A percentile compares a stretch with the other conserved stretches of the same genome.
Conservation (phyloP, 768 basidiomycete species). For the Russula dissimulans region DNA sequence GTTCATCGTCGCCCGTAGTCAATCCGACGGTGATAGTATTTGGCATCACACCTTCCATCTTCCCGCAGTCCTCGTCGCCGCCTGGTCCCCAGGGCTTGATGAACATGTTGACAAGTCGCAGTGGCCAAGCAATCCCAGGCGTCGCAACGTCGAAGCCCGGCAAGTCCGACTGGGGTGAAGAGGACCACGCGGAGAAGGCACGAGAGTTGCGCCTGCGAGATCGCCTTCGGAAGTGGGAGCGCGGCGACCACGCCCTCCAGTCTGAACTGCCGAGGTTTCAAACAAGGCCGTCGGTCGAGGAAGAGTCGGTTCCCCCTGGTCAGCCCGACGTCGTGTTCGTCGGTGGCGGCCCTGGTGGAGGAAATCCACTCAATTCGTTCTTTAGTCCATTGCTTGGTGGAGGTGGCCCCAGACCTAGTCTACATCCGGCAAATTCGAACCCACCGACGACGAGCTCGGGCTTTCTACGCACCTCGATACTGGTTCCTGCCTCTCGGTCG, state of each 20-base stretch:
- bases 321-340: slow-evolving; percentile 42
- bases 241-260: slow-evolving; percentile 44
- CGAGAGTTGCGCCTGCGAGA: slow-evolving; percentile 66
- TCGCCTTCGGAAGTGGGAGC: slow-evolving; percentile 69
- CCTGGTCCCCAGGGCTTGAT: slow-evolving; percentile 30
- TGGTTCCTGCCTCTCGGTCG: slow-evolving; percentile 58
- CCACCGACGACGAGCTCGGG: slow-evolving; percentile 23
- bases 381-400: slow-evolving; percentile 20
- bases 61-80: slow-evolving; percentile 34
- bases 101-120: slow-evolving; percentile 39
- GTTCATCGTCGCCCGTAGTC: slow-evolving; percentile 47
- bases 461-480: slow-evolving; percentile 61
- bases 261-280: slow-evolving; percentile 56
- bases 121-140: slow-evolving; percentile 26
- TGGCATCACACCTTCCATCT: slow-evolving; percentile 75
- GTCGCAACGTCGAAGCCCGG: slow-evolving; percentile 28
- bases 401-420: slow-evolving; percentile 16
- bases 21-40: slow-evolving; percentile 80
- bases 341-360: slow-evolving; percentile 32
- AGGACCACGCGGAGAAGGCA: slow-evolving; percentile 52
- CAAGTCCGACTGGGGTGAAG: slow-evolving; percentile 55
- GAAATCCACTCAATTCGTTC: slow-evolving; percentile 31
- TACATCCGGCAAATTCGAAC: slow-evolving; percentile 16
- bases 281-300: slow-evolving; percentile 28
- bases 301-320: slow-evolving; percentile 23